phyloP scores from a whole-genome alignment of 2,329 filamentous ascomycete genomes.

The Neonectria ditissima region DNA sequence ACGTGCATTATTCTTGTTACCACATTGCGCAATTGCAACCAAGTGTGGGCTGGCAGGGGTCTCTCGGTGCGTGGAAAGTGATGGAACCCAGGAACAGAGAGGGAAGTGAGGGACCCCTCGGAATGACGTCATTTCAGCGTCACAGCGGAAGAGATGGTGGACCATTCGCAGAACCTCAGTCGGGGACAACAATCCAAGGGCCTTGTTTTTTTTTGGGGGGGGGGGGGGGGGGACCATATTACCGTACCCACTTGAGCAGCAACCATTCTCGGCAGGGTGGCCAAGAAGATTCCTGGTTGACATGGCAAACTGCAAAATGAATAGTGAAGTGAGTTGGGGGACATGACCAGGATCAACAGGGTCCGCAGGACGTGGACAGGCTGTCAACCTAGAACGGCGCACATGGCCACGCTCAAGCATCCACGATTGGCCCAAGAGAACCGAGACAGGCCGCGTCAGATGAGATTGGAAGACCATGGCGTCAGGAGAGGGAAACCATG shows the following conservation, averaged over 20 bases:
- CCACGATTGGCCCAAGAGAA: background rate
- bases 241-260: conserved; percentile 13
- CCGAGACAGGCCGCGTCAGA: conserved; percentile 1
- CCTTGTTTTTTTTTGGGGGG: background rate
- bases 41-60: background rate
- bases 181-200: conserved; percentile 1
- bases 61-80: conserved; percentile 20
- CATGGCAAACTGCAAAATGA: background rate
- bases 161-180: conserved; percentile 34
- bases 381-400: background rate
- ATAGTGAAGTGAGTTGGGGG: background rate
- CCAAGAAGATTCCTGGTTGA: background rate
- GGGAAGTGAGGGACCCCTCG: conserved; percentile 29
- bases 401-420: background rate
- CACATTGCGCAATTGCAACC: too few species aligned
- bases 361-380: background rate
- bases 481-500: background rate
- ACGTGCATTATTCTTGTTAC: background rate
- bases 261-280: background rate
- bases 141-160: conserved; percentile 36
- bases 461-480: background rate
- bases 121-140: conserved; percentile 33
- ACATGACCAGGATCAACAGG: background rate
- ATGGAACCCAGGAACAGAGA: conserved; percentile 28
- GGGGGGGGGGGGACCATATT: background rate